Conservation (phyloP, 176 grass and related monocot genomes). For the Miscanthus lutarioriparius region DNA sequence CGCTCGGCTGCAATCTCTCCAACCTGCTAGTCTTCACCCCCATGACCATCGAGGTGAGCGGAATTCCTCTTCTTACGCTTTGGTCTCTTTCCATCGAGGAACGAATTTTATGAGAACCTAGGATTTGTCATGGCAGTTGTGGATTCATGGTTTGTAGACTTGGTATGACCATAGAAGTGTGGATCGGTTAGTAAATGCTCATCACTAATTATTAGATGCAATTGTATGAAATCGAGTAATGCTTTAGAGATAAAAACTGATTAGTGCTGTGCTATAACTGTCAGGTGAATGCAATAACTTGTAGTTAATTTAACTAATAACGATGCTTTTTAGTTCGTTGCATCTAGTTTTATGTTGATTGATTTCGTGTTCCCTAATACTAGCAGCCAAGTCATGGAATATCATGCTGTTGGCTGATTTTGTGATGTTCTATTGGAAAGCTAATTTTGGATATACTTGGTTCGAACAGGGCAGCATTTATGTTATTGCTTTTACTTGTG, state of each 20-base stretch:
- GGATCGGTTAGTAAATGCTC: neutral
- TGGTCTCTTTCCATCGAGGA: neutral
- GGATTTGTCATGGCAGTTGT: neutral
- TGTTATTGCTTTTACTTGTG: neutral
- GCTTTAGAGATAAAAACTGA: neutral
- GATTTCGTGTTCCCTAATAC: neutral
- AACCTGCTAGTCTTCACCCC: conserved; percentile 96
- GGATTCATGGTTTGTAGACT: neutral
- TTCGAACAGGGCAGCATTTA: neutral
- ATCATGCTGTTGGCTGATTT: neutral
- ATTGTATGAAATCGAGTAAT: neutral
- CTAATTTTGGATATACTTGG: conserved; percentile 25
- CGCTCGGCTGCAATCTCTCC: conserved; percentile 80
- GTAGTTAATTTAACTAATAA: neutral
- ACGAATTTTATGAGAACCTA: neutral
- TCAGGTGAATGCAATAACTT: neutral
- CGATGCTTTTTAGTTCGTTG: neutral
- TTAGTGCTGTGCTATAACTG: neutral
- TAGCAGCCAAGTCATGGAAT: neutral
- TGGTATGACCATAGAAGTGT: neutral
- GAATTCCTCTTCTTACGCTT: neutral
- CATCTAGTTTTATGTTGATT: neutral
- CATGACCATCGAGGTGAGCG: conserved; percentile 86
- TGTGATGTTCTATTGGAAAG: neutral
- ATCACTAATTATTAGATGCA: neutral